Conservation (phyloP, 805 yeast genomes). For the Teunomyces aglyptinius region DNA sequence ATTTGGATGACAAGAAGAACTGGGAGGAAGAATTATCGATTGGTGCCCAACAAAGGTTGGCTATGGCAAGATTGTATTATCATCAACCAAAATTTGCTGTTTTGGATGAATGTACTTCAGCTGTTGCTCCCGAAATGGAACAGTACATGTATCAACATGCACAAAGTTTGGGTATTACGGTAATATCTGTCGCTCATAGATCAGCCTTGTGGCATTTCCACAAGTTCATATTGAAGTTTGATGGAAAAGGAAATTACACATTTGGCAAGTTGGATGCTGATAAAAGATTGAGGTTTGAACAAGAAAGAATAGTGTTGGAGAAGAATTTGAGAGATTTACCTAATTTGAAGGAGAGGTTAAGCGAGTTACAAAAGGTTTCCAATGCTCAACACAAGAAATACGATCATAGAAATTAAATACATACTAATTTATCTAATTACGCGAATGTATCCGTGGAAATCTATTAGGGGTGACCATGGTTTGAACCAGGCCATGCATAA, state of each 20-base stretch:
- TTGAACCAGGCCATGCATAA: constrained; percentile 66
- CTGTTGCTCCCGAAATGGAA: constrained; percentile 88
- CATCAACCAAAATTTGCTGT: constrained; percentile 93
- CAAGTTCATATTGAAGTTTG: constrained; percentile 75
- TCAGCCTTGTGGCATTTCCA: constrained; percentile 94
- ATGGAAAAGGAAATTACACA: constrained; percentile 72
- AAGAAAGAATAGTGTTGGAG: constrained; percentile 72
- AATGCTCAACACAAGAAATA: constrained; percentile 35
- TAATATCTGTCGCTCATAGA: constrained; percentile 88
- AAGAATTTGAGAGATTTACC: constrained; percentile 70
- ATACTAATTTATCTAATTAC: constrained; percentile 14
- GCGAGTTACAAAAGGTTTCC: constrained; percentile 57
- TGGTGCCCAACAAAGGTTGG: constrained; percentile 91
- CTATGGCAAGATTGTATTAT: constrained; percentile 89
- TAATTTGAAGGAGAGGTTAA: constrained; percentile 60
- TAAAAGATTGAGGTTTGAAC: constrained; percentile 69
- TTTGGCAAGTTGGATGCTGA: constrained; percentile 68
- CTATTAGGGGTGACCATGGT: constrained; percentile 58
- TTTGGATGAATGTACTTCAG: constrained; percentile 92
- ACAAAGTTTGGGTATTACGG: constrained; percentile 71
- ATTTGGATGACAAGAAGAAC: constrained; percentile 56
- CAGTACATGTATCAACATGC: constrained; percentile 86
- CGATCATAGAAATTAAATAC: constrained; percentile 1
- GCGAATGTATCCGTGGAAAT: constrained; percentile 7
- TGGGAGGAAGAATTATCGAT: constrained; percentile 88